Percentiles rank a stretch among this genome's conserved stretches.
These are phyloP conservation scores for Penicillium frequentans DNA, from an alignment of 2,329 filamentous ascomycete species.

Conservation along the genomic window DNA sequence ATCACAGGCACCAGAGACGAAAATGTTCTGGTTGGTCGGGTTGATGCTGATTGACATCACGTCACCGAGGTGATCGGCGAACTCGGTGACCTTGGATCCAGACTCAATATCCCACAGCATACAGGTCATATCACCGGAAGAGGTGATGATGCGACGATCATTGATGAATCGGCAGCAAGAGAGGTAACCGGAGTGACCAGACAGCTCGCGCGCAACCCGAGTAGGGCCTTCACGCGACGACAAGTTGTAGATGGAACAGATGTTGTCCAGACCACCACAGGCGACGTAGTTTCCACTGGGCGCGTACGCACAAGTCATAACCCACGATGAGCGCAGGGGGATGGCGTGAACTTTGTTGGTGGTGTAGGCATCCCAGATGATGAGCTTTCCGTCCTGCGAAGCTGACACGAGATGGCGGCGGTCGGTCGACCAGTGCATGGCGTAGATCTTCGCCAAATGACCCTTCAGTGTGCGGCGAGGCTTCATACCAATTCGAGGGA, in stretches of 20 bases:
- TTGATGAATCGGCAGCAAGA: slow-evolving; percentile 99
- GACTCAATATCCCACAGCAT: slow-evolving; percentile 99
- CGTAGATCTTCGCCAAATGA: slow-evolving; percentile 98
- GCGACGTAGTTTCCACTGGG: slow-evolving; percentile 98
- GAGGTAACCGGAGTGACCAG: slow-evolving; percentile 93
- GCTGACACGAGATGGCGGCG: slow-evolving; percentile 94
- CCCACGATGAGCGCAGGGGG: slow-evolving; percentile 94
- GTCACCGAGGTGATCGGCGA: slow-evolving; percentile 95
- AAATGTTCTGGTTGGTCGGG: slow-evolving; percentile 98
- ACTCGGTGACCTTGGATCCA: slow-evolving; percentile 94
- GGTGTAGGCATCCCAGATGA: slow-evolving; percentile 99
- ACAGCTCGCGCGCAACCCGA: slow-evolving; percentile 90
- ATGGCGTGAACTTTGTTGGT: slow-evolving; percentile 99
- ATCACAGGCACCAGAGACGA: slow-evolving; percentile 98
- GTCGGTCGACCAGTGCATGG: slow-evolving; percentile 99
- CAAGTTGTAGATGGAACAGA: slow-evolving; percentile 99
- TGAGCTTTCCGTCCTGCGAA: slow-evolving; percentile 98
- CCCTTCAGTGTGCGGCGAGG: slow-evolving; percentile 95
- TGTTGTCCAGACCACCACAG: slow-evolving; percentile 98
- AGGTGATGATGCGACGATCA: slow-evolving; percentile 95
- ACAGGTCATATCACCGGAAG: slow-evolving; percentile 98
- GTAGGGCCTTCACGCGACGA: slow-evolving; percentile 97
- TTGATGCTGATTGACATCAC: slow-evolving; percentile 99
- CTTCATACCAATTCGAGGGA: slow-evolving; percentile 96
- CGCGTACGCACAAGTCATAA: slow-evolving; percentile 99